Evolutionary conservation across 179 eudicot species (phyloP).

Genomic region (Beta macrorhiza): DNA sequence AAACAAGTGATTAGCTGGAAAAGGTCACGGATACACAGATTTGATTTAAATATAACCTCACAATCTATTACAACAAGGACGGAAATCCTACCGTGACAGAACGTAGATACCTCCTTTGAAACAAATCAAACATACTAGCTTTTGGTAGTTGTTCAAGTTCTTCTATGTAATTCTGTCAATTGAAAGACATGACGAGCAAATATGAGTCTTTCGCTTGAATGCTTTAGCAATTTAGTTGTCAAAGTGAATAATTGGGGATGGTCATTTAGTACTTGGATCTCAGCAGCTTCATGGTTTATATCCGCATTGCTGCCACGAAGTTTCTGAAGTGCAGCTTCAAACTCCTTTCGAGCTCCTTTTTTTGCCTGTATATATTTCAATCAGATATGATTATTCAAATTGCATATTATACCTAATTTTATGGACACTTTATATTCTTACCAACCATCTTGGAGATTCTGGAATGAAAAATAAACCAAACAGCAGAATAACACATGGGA

Average conservation of each 20-base stretch:
- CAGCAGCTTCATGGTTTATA: slow-evolving; percentile 72
- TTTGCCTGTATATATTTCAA: slow-evolving; percentile 57
- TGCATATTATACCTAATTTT: not conserved
- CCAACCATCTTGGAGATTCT: slow-evolving; percentile 99
- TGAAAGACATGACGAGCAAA: slow-evolving; percentile 7
- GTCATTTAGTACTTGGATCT: slow-evolving; percentile 57
- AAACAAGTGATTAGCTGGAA: not conserved
- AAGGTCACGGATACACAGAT: not conserved
- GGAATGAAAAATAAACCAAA: slow-evolving; percentile 79
- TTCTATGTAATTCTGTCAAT: slow-evolving; percentile 60
- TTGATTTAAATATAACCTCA: not conserved
- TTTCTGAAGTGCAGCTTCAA: slow-evolving; percentile 58
- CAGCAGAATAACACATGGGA: slow-evolving; percentile 73
- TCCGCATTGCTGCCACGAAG: slow-evolving; percentile 76
- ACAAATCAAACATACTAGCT: slow-evolving; percentile 64
- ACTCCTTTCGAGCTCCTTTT: slow-evolving; percentile 53
- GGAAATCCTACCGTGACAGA: slow-evolving; percentile 55
- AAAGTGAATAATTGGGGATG: not conserved
- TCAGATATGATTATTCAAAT: not conserved
- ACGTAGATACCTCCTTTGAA: slow-evolving; percentile 64
- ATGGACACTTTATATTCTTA: slow-evolving; percentile 31
- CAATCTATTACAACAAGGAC: not conserved
- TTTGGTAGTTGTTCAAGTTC: slow-evolving; percentile 75
- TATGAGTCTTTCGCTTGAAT: not conserved
- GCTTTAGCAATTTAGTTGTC: not conserved